Conservation (phyloP, 2,329 filamentous ascomycete genomes). For the Scedosporium dehoogii region DNA sequence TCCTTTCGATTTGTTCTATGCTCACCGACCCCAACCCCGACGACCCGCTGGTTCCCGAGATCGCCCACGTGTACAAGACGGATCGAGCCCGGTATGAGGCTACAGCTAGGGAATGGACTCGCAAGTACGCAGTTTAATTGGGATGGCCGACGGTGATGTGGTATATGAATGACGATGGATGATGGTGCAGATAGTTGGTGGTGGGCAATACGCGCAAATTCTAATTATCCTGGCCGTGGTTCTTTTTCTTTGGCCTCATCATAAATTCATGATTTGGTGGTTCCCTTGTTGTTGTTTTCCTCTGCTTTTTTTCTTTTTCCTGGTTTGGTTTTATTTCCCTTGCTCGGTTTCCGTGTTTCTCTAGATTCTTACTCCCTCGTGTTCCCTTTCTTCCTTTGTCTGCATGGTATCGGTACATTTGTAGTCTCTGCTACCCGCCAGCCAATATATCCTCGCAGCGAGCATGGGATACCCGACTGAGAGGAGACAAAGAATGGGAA, state of each 20-base stretch:
- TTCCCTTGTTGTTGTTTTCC: not conserved
- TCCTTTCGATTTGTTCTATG: slow-evolving; percentile 99
- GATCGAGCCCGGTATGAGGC: slow-evolving; percentile 93
- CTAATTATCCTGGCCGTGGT: not conserved
- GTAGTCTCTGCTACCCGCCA: too few species aligned
- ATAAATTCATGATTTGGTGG: slow-evolving; percentile 1
- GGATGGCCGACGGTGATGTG: not conserved
- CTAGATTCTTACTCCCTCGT: not conserved
- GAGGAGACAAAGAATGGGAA: too few species aligned
- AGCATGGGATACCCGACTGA: too few species aligned
- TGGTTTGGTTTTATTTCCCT: not conserved
- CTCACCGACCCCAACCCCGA: slow-evolving; percentile 98
- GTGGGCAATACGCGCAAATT: not conserved
- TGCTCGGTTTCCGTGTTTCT: not conserved
- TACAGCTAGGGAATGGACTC: slow-evolving; percentile 94
- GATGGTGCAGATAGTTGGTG: not conserved
- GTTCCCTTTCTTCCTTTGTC: too few species aligned
- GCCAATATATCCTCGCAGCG: too few species aligned
- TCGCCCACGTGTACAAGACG: slow-evolving; percentile 99
- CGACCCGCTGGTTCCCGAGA: slow-evolving; percentile 96
- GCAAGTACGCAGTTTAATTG: slow-evolving; percentile 88
- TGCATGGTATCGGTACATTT: too few species aligned
- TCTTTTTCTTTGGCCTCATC: not conserved
- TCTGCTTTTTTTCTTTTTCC: not conserved
- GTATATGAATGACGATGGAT: not conserved